Evolutionary conservation across 2,329 filamentous ascomycete genomes (phyloP).

Genomic region (Albifimbria verrucaria): DNA sequence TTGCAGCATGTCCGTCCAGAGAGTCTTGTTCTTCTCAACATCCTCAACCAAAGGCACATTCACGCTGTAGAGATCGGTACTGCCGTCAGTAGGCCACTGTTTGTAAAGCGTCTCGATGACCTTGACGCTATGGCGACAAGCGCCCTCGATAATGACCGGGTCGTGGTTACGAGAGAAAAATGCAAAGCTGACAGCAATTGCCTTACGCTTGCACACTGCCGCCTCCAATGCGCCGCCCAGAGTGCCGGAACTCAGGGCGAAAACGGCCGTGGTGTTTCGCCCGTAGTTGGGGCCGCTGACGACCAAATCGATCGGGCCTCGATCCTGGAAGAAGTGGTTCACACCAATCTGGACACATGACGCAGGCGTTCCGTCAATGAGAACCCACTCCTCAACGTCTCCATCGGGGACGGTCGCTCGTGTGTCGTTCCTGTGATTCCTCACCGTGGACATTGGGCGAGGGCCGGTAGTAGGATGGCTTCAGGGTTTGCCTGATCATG

Average conservation of each 20-base stretch:
- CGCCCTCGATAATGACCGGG: slow-evolving; percentile 72
- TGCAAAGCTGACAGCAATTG: slow-evolving; percentile 85
- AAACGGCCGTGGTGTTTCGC: slow-evolving; percentile 76
- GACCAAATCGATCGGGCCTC: slow-evolving; percentile 71
- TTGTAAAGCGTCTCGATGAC: slow-evolving; percentile 75
- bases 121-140: slow-evolving; percentile 68
- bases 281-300: slow-evolving; percentile 82
- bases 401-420: slow-evolving; percentile 49
- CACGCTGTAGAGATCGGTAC: slow-evolving; percentile 81
- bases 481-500: slow-evolving; percentile 84
- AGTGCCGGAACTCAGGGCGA: slow-evolving; percentile 74
- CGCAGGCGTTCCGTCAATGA: slow-evolving; percentile 78
- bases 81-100: slow-evolving; percentile 66
- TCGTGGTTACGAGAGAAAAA: slow-evolving; percentile 87
- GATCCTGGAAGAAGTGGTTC: slow-evolving; percentile 73
- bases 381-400: slow-evolving; percentile 71
- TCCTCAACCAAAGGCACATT: slow-evolving; percentile 84
- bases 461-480: slow-evolving; percentile 77
- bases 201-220: slow-evolving; percentile 63
- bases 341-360: slow-evolving; percentile 80
- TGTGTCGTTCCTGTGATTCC: slow-evolving; percentile 60
- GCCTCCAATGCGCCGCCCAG: slow-evolving; percentile 75
- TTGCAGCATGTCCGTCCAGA: slow-evolving; percentile 85
- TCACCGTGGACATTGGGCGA: slow-evolving; percentile 37
- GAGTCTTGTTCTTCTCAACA: slow-evolving; percentile 66